phyloP scores from a whole-genome alignment of 805 yeast species.

The Yueomyces sinensis region DNA sequence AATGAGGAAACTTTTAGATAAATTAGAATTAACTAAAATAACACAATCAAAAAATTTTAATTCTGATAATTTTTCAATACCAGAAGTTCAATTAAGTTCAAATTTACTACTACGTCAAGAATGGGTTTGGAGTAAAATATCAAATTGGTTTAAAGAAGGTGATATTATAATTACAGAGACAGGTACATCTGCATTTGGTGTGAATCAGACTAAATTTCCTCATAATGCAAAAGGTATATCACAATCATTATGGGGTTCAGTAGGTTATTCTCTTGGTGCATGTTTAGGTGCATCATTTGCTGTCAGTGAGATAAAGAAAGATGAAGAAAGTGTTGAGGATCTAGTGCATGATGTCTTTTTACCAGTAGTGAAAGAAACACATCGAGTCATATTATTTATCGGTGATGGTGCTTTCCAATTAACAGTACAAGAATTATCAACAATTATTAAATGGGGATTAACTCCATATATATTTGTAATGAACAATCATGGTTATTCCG shows the following conservation, averaged over 20 bases:
- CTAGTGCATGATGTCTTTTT: constrained; percentile 18
- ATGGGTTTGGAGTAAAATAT: constrained; percentile 38
- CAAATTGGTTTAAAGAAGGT: constrained; percentile 38
- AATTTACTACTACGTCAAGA: constrained; percentile 25
- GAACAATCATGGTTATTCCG: constrained; percentile 56
- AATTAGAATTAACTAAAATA: constrained; percentile 20
- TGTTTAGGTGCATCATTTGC: constrained; percentile 51
- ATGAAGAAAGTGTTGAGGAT: background rate
- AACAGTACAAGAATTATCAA: constrained; percentile 51
- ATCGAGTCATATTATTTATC: constrained; percentile 44
- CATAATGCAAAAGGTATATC: constrained; percentile 37
- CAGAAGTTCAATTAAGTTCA: background rate
- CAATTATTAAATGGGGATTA: constrained; percentile 40
- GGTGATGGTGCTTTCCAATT: constrained; percentile 63
- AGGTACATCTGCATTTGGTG: constrained; percentile 54
- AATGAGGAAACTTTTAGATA: constrained; percentile 15
- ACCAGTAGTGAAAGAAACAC: constrained; percentile 2
- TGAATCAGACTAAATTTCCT: constrained; percentile 44
- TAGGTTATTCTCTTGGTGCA: constrained; percentile 54
- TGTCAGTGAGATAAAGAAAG: constrained; percentile 27
- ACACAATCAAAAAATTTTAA: background rate
- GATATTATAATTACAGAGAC: constrained; percentile 51
- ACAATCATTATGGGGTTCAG: constrained; percentile 54
- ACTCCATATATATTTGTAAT: constrained; percentile 46
- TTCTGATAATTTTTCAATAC: background rate